Base-by-base conservation (phyloP, 208 protist species). In the Leptomonas seymouri region DNA sequence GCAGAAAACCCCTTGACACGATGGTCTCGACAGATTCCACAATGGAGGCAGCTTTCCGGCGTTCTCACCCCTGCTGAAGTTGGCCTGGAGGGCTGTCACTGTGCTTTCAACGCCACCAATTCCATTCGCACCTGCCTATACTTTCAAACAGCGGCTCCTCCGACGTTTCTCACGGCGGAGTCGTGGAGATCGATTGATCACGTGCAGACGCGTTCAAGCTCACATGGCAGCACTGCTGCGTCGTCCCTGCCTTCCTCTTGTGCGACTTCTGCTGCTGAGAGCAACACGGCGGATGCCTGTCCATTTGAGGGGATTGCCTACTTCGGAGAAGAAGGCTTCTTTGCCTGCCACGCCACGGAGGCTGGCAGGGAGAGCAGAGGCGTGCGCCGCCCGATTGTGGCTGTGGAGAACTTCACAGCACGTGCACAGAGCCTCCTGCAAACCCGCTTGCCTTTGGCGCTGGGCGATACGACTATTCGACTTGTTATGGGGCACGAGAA, bases 401-500 rank as follows among this genome's bases (percentile, higher is more conserved):
- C 83, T 4, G 46, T 97, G 34, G 90, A 97, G 62, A 97, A 97
- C 77, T 97, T 88, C 60, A 82, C 87, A 0, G 31, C 34, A 34
- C 74, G 90, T 2, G 78, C 90, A 12, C 61, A 89, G 72, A 97
- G 86, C 56, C 67, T 95, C 42, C 67, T 90, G 56, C 58, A 63
- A 0, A 78, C 61, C 14, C 86, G 88, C 28, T 49, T 95, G 25
- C 79, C 86, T 0, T 16, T 44, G 7, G 18, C 49, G 0, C 39
- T 16, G 25, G n/a, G 15, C 0, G 28, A 56, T 3, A 31, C 20
- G 1, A 15, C 45, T 5, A 16, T 77, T 15, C 81, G 87, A 18
- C 71, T 97, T 28, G 76, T 94, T 0, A 76, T 94, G 9, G 93
- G 93, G 0, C 89, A 97, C 67, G 93, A 97, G 63, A 97, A 97